Conservation (phyloP, 495 filamentous ascomycete species). For the Aspergillus panamensis region DNA sequence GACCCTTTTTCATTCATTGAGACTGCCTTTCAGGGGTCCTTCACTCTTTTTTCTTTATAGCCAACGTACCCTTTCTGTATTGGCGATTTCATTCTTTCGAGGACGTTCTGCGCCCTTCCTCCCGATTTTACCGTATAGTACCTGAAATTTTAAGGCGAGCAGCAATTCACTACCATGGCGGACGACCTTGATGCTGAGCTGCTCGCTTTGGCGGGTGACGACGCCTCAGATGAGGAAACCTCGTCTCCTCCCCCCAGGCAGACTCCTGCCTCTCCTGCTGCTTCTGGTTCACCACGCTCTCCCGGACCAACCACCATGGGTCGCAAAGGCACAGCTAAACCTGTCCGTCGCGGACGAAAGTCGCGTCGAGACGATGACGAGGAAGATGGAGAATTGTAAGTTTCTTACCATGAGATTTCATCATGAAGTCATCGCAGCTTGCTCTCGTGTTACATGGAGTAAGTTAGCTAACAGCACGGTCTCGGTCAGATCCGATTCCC, state of each 20-base stretch:
- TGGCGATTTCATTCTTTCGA: constrained; percentile 6
- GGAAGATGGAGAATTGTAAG: constrained; percentile 85
- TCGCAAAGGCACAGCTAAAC: constrained; percentile 48
- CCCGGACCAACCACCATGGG: constrained; percentile 36
- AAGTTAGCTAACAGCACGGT: constrained; percentile 16
- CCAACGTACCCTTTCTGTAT: background rate
- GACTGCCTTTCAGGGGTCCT: constrained; percentile 10
- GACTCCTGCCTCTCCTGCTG: constrained; percentile 31
- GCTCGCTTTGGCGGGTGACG: constrained; percentile 74
- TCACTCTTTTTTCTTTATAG: constrained; percentile 2
- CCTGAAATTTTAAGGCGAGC: constrained; percentile 13
- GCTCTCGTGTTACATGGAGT: background rate
- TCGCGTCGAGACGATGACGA: constrained; percentile 48
- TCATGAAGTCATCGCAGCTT: background rate
- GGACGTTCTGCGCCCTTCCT: constrained; percentile 5
- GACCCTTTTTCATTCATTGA: constrained; percentile 15
- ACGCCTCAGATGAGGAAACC: constrained; percentile 53
- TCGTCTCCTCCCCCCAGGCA: constrained; percentile 38
- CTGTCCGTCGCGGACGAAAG: constrained; percentile 42
- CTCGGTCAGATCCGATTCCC: constrained; percentile 60
- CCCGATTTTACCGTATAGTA: constrained; percentile 2
- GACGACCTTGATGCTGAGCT: constrained; percentile 84
- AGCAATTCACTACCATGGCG: constrained; percentile 37
- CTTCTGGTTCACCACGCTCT: constrained; percentile 36
- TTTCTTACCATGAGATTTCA: constrained; percentile 20